phyloP scores from a whole-genome alignment of 163 green algal genomes.

The Prototheca wickerhamii region DNA sequence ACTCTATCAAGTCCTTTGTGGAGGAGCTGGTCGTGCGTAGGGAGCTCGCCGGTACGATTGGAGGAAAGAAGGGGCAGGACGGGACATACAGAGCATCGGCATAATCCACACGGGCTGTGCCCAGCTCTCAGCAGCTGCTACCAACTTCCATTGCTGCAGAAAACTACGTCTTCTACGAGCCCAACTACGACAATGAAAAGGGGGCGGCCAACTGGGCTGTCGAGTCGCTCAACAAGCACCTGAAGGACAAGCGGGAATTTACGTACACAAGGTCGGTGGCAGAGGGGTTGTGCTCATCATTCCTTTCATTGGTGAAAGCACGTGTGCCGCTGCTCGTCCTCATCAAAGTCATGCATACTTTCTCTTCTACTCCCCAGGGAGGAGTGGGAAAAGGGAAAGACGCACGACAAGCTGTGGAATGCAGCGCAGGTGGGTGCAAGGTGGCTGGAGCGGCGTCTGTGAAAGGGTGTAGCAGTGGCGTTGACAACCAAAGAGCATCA shows the following conservation, averaged over 20 bases:
- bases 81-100: neutral
- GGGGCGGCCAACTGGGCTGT: slow-evolving; percentile 75
- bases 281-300: neutral
- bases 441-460: neutral
- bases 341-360: neutral
- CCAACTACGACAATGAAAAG: slow-evolving; percentile 79
- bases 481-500: neutral
- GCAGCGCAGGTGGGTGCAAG: slow-evolving; percentile 58
- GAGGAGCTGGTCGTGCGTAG: slow-evolving; percentile 93
- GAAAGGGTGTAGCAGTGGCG: neutral
- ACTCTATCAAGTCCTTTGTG: slow-evolving; percentile 80
- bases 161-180: slow-evolving; percentile 90
- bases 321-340: neutral
- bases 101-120: neutral
- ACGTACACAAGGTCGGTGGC: slow-evolving; percentile 52
- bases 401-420: slow-evolving; percentile 98
- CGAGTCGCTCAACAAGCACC: slow-evolving; percentile 65
- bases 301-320: neutral
- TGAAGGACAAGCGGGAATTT: slow-evolving; percentile 73
- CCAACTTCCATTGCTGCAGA: slow-evolving; percentile 29
- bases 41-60: slow-evolving; percentile 57
- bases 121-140: neutral
- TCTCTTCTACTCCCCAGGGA: slow-evolving; percentile 21
- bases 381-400: slow-evolving; percentile 78
- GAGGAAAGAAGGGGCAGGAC: neutral